A percentile compares a stretch with the other conserved stretches of the same genome.
phyloP scores from a whole-genome alignment of 441 rosid genomes.

The Breynia disticha region DNA sequence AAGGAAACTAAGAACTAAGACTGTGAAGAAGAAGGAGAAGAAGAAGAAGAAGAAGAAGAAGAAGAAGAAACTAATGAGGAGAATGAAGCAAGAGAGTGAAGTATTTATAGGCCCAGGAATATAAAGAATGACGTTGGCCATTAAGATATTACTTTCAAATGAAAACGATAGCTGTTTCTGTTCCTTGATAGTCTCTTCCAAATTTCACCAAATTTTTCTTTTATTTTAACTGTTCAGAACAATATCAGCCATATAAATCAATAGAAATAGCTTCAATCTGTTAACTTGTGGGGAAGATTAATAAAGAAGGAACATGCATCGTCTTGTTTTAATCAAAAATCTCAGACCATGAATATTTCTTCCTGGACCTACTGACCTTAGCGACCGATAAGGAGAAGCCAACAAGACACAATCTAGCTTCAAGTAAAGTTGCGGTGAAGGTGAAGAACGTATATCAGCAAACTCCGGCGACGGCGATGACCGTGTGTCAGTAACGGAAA shows the following conservation, averaged over 20 bases:
- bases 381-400: neutral
- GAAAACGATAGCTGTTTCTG: no score
- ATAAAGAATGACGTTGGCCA: no score
- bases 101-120: slow-evolving; percentile 13
- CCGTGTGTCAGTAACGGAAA: no score
- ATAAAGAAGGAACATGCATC: no score
- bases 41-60: slow-evolving; percentile 8
- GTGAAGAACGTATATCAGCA: slow-evolving; percentile 22
- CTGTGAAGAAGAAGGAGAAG: no score
- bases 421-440: slow-evolving; percentile 25
- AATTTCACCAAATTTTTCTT: slow-evolving; percentile 26
- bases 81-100: slow-evolving; percentile 6
- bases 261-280: no score
- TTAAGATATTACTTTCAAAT: no score
- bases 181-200: neutral
- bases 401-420: neutral
- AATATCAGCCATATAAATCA: neutral
- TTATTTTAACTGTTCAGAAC: slow-evolving; percentile 1
- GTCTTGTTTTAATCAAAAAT: no score
- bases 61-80: no score
- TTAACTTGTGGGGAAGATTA: no score
- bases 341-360: no score
- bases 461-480: slow-evolving; percentile 2
- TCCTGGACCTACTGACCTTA: neutral
- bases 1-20: neutral